These are phyloP conservation scores for Colletotrichum tropicale DNA, from an alignment of 2,329 filamentous ascomycete genomes.

Conservation along the genomic window DNA sequence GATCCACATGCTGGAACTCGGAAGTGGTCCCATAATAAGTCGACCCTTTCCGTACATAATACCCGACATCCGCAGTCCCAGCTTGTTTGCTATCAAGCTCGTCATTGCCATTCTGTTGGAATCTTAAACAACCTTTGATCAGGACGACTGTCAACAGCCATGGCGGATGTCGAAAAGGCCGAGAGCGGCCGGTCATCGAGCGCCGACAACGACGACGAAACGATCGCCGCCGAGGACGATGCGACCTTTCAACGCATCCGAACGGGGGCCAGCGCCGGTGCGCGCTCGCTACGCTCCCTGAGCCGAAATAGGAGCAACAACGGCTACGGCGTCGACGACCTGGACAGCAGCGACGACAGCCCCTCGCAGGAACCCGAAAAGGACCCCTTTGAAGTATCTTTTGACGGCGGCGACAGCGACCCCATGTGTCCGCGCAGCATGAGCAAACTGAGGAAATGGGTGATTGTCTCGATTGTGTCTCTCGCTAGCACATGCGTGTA, in stretches of 20 bases:
- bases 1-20: conserved; percentile 17
- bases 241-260: conserved; percentile 29
- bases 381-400: conserved; percentile 69
- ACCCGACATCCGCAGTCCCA: conserved; percentile 9
- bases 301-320: conserved; percentile 44
- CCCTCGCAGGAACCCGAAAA: conserved; percentile 29
- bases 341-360: conserved; percentile 17
- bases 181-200: conserved; percentile 2
- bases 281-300: conserved; percentile 24
- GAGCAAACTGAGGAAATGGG: conserved; percentile 72
- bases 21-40: conserved; percentile 2
- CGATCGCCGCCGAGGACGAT: background rate
- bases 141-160: background rate
- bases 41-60: background rate
- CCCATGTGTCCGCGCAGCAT: conserved; percentile 77
- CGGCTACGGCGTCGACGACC: conserved; percentile 46
- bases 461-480: conserved; percentile 77
- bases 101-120: background rate
- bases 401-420: conserved; percentile 75
- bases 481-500: conserved; percentile 82
- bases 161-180: conserved; percentile 16
- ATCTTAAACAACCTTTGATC: background rate
- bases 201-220: background rate
- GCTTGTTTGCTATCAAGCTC: background rate
- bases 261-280: conserved; percentile 5